A percentile compares a stretch with the other conserved stretches of the same genome.
Evolutionary conservation across 2,329 filamentous ascomycete species (phyloP).

Genomic region (Cadophora sp.): DNA sequence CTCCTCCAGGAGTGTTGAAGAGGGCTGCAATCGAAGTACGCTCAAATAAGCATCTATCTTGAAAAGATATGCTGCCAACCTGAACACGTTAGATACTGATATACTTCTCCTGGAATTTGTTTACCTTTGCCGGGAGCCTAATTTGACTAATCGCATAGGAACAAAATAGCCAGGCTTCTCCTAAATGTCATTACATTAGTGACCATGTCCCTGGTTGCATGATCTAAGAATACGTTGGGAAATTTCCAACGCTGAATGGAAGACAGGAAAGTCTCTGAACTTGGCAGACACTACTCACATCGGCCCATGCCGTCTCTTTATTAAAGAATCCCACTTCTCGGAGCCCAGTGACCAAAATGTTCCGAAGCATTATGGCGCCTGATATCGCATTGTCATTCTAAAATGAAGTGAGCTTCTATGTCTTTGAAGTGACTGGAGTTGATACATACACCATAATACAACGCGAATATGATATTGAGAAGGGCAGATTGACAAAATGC

Average conservation of each 20-base stretch:
- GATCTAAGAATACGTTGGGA: not conserved
- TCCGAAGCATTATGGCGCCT: constrained; percentile 45
- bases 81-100: constrained; percentile 28
- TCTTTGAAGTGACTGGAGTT: not conserved
- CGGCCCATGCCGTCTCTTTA: constrained; percentile 44
- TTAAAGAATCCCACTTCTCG: constrained; percentile 48
- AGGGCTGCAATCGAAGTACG: constrained; percentile 44
- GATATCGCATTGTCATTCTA: constrained; percentile 46
- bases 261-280: not conserved
- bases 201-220: not conserved
- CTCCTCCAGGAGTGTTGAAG: constrained; percentile 47
- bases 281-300: constrained; percentile 27
- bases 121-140: constrained; percentile 48
- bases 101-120: not conserved
- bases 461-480: constrained; percentile 49
- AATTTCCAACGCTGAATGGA: not conserved
- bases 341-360: constrained; percentile 45
- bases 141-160: constrained; percentile 44
- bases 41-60: constrained; percentile 51
- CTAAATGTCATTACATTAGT: not conserved
- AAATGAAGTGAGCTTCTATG: not conserved
- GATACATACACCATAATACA: constrained; percentile 38
- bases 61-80: constrained; percentile 46
- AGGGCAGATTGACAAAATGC: constrained; percentile 46
- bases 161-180: constrained; percentile 48